Conservation (phyloP, 176 grass and related monocot genomes). For the Phyllostachys edulis region DNA sequence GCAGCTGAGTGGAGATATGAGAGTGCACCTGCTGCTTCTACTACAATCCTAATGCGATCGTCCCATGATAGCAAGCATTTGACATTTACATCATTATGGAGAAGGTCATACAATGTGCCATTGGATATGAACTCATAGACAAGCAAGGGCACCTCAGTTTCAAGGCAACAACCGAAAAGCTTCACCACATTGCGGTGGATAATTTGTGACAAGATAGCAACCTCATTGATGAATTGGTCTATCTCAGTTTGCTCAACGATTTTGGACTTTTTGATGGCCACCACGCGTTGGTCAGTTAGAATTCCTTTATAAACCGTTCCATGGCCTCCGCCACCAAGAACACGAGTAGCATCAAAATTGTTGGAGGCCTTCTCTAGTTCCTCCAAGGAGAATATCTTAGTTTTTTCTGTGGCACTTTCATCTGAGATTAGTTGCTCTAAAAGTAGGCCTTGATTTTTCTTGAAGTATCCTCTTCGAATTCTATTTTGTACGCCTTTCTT, state of each 20-base stretch:
- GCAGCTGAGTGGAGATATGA: constrained; percentile 49
- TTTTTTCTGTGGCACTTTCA: background rate
- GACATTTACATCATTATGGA: background rate
- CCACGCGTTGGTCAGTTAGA: constrained; percentile 11
- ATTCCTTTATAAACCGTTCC: constrained; percentile 44
- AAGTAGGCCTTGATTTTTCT: background rate
- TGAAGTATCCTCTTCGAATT: background rate
- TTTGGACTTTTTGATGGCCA: constrained; percentile 58
- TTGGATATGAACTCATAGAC: constrained; percentile 69
- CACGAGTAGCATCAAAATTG: constrained; percentile 8
- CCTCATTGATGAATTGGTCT: constrained; percentile 64
- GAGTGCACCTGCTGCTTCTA: constrained; percentile 35
- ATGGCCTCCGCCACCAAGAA: constrained; percentile 40
- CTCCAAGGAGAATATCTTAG: constrained; percentile 35
- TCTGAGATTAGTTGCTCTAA: background rate
- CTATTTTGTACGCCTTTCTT: background rate
- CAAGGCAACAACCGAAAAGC: constrained; percentile 50
- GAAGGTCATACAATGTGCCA: constrained; percentile 30
- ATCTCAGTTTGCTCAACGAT: constrained; percentile 37
- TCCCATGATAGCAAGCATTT: constrained; percentile 32
- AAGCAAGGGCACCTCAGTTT: constrained; percentile 41
- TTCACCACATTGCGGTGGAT: constrained; percentile 50
- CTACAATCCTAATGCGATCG: constrained; percentile 38
- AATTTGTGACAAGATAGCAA: constrained; percentile 52
- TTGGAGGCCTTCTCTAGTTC: constrained; percentile 45